Conservation (phyloP, 2,329 filamentous ascomycete species). For the Beauveria medogensis region DNA sequence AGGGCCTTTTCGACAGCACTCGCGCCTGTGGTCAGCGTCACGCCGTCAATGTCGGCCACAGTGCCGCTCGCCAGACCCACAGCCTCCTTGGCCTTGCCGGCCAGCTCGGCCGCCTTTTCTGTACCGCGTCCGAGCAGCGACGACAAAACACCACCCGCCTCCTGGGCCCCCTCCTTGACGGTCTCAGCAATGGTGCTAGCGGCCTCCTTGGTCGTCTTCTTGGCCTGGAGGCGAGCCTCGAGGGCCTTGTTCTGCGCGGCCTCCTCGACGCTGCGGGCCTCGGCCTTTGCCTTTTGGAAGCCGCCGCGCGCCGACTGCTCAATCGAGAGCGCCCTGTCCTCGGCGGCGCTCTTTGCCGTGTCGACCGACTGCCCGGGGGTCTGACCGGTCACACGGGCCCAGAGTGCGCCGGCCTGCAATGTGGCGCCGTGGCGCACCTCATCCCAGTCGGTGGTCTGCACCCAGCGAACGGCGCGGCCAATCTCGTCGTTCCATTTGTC, state of each 20-base stretch:
- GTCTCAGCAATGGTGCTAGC: slow-evolving; percentile 19
- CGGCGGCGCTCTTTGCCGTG: slow-evolving; percentile 23
- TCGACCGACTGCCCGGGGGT: slow-evolving; percentile 17
- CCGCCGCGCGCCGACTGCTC: slow-evolving; percentile 30
- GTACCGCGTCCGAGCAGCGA: slow-evolving; percentile 33
- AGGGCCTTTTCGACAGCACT: slow-evolving; percentile 41
- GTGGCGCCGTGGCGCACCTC: slow-evolving; percentile 53
- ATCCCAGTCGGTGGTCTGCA: slow-evolving; percentile 59
- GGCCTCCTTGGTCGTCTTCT: slow-evolving; percentile 16
- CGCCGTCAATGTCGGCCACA: slow-evolving; percentile 20
- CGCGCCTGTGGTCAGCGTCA: slow-evolving; percentile 16
- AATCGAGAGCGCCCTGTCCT: slow-evolving; percentile 23
- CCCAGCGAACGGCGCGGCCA: slow-evolving; percentile 55
- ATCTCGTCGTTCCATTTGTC: slow-evolving; percentile 73
- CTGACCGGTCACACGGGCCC: slow-evolving; percentile 30
- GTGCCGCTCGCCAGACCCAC: slow-evolving; percentile 28
- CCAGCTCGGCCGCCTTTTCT: slow-evolving; percentile 32
- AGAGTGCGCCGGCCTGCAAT: slow-evolving; percentile 36
- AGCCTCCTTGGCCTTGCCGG: slow-evolving; percentile 28
- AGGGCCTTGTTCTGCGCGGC: slow-evolving; percentile 21
- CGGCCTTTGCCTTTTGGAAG: slow-evolving; percentile 23
- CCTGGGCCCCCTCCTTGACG: slow-evolving; percentile 23
- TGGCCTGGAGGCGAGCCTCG: slow-evolving; percentile 19
- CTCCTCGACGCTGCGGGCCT: slow-evolving; percentile 20
- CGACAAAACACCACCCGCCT: slow-evolving; percentile 30